Percentiles rank a stretch among this genome's conserved stretches.
Conservation (phyloP, 768 basidiomycete genomes). For the Suillus luteus region DNA sequence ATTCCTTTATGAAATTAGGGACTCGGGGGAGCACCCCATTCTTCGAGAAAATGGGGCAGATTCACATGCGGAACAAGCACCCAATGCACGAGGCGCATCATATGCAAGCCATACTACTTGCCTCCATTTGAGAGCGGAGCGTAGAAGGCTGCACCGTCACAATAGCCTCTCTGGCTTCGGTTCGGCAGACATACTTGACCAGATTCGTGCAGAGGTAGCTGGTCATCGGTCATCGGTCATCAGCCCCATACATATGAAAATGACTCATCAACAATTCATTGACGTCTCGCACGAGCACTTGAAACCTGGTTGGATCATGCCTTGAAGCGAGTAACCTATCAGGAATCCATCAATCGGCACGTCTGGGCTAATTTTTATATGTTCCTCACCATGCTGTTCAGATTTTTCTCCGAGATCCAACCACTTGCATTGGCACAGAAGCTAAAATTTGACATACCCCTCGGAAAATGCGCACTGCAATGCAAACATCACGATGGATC, state of each 20-base stretch:
- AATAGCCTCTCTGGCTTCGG: conserved; percentile 21
- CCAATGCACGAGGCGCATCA: conserved; percentile 63
- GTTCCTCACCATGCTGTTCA: conserved; percentile 45
- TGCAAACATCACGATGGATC: not conserved
- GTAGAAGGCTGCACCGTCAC: conserved; percentile 55
- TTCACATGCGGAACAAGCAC: conserved; percentile 38
- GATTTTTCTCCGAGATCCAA: conserved; percentile 42
- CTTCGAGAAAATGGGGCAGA: conserved; percentile 27
- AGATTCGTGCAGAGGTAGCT: conserved; percentile 38
- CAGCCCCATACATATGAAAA: not conserved
- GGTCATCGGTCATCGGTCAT: conserved; percentile 25
- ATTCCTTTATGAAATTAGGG: too few relatives aligned
- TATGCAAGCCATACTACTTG: conserved; percentile 54
- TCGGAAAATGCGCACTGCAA: not conserved
- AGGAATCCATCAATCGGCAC: not conserved
- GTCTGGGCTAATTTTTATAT: not conserved
- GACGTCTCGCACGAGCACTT: conserved; percentile 66
- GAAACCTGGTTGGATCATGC: conserved; percentile 52
- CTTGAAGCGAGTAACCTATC: conserved; percentile 60
- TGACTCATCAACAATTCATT: conserved; percentile 23
- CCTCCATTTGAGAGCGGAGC: conserved; percentile 47
- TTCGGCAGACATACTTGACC: conserved; percentile 28
- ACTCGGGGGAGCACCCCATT: conserved; percentile 33
- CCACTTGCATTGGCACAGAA: conserved; percentile 40
- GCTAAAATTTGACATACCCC: conserved; percentile 16